Evolutionary conservation across 1,139 yeast genomes (phyloP).

Genomic region (Nakaseomyces delphensis): DNA sequence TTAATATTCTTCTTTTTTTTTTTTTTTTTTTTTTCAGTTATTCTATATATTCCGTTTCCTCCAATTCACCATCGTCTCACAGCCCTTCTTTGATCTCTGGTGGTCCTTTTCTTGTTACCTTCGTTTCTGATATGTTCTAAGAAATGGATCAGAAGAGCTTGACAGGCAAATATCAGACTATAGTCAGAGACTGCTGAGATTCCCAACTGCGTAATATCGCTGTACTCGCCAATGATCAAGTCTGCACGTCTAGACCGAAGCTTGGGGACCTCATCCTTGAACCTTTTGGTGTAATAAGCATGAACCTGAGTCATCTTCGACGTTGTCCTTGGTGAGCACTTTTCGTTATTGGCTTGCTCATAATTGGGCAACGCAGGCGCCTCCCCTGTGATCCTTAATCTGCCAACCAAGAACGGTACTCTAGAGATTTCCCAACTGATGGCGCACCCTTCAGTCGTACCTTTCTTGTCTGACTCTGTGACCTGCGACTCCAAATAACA

Average conservation of each 20-base stretch:
- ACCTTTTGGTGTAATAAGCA: slow-evolving; percentile 2
- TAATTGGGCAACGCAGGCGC: background rate
- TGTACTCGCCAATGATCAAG: background rate
- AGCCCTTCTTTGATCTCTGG: background rate
- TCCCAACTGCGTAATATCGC: background rate
- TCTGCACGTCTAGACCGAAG: slow-evolving; percentile 2
- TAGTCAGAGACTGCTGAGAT: background rate
- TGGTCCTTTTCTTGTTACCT: background rate
- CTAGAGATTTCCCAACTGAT: slow-evolving; percentile 4
- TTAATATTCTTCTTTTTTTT: background rate
- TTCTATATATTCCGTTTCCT: no score
- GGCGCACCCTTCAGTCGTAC: background rate
- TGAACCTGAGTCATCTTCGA: background rate
- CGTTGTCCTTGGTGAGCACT: background rate
- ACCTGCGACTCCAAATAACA: background rate
- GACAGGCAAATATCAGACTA: background rate
- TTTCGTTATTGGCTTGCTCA: background rate
- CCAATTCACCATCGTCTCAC: background rate
- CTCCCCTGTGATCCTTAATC: background rate
- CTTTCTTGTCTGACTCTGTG: background rate
- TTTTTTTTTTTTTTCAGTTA: background rate
- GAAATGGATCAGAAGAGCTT: background rate
- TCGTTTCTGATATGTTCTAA: slow-evolving; percentile 3
- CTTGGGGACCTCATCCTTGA: slow-evolving; percentile 2
- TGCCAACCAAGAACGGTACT: slow-evolving; percentile 1